phyloP scores from a whole-genome alignment of 345 rosid genomes.

The Euphorbia lathyris region DNA sequence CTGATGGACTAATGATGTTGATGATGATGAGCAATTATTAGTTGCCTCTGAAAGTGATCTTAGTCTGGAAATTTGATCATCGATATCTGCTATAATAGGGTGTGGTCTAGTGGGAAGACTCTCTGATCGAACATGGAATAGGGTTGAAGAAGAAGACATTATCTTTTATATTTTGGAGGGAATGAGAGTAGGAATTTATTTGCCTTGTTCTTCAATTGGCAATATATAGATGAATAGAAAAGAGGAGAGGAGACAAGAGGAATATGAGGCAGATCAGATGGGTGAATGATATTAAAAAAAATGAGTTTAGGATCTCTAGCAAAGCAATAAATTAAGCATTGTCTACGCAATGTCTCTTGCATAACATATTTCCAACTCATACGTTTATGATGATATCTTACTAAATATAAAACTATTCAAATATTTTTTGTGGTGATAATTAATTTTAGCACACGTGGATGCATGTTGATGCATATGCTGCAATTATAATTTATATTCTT shows the following conservation, averaged over 20 bases:
- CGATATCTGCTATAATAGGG: conserved; percentile 33
- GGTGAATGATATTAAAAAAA: background rate
- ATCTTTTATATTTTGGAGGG: background rate
- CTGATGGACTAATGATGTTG: conserved; percentile 19
- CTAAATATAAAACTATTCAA: too few relatives aligned
- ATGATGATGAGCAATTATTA: conserved; percentile 21
- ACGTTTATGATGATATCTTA: too few relatives aligned
- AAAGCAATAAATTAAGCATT: too few relatives aligned
- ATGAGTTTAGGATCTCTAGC: too few relatives aligned
- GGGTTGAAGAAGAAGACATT: background rate
- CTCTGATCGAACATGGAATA: conserved; percentile 45
- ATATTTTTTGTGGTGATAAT: too few relatives aligned
- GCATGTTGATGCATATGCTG: too few relatives aligned
- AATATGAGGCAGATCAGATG: conserved; percentile 1
- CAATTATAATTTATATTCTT: too few relatives aligned
- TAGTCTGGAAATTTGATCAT: conserved; percentile 34
- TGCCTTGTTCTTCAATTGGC: background rate
- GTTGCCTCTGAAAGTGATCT: conserved; percentile 20
- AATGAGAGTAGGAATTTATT: background rate
- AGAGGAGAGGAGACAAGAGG: conserved; percentile 1
- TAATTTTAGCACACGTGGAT: too few relatives aligned
- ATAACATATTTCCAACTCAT: too few relatives aligned
- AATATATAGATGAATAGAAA: background rate
- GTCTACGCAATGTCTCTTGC: too few relatives aligned
- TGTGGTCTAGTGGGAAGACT: conserved; percentile 45